A percentile compares a stretch with the other conserved stretches of the same genome.
Conservation (phyloP, 345 rosid genomes). For the Hypericum androsaemum region DNA sequence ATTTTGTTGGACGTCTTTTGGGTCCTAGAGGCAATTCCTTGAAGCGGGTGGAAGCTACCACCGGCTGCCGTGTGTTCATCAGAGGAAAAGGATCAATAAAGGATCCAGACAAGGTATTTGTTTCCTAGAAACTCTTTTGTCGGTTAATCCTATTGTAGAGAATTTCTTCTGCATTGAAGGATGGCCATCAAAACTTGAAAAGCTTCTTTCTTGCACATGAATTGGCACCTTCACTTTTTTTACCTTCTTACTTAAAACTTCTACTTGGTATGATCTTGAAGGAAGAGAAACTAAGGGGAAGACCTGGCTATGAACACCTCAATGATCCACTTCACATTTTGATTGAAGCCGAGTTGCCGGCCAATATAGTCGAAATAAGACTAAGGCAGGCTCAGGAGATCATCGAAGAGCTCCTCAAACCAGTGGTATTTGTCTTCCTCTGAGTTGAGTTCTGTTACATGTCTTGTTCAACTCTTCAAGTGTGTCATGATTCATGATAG, state of each 20-base stretch:
- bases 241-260: constrained; percentile 10
- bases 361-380: constrained; percentile 35
- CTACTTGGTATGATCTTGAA: constrained; percentile 1
- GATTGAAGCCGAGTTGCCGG: constrained; percentile 42
- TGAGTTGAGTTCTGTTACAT: neutral
- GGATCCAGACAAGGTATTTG: constrained; percentile 83
- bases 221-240: constrained; percentile 6
- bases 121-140: constrained; percentile 2
- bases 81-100: constrained; percentile 99
- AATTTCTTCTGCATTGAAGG: constrained; percentile 4
- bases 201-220: constrained; percentile 6
- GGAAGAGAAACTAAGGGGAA: constrained; percentile 41
- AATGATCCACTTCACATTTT: constrained; percentile 42
- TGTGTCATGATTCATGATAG: constrained; percentile 6
- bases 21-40: constrained; percentile 98
- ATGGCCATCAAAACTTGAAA: neutral
- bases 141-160: neutral
- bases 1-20: constrained; percentile 94
- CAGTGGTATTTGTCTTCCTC: constrained; percentile 52
- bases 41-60: constrained; percentile 96
- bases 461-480: neutral
- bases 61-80: constrained; percentile 93
- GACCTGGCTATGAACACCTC: constrained; percentile 44
- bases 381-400: constrained; percentile 44
- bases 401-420: constrained; percentile 86